Conservation (phyloP, 208 protist species). For the Endotrypanum monterogeii region DNA sequence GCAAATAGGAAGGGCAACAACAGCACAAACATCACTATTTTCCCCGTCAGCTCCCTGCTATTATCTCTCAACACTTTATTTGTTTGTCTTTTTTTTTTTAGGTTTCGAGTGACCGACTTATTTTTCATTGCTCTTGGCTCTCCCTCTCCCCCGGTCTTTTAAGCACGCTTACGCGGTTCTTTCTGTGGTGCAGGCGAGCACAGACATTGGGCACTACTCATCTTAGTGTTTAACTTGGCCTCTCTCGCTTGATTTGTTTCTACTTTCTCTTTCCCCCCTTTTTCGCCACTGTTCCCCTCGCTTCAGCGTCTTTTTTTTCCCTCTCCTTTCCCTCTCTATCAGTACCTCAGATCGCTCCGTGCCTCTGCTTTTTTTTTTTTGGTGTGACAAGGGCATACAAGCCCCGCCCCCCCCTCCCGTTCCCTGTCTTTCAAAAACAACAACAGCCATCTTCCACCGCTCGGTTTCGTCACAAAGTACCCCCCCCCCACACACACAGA, state of each 20-base stretch:
- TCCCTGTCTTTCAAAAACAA: no score
- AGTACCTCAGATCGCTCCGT: background rate
- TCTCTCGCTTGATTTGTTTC: constrained; percentile 9
- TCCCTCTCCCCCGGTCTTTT: background rate
- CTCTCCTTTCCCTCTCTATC: background rate
- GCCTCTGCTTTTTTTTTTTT: no score
- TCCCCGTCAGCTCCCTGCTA: background rate
- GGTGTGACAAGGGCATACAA: no score
- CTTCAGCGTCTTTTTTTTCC: background rate
- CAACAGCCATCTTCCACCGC: no score
- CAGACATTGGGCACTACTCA: background rate
- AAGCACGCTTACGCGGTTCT: background rate
- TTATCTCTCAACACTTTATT: background rate
- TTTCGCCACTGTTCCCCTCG: background rate
- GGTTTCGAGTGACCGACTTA: background rate
- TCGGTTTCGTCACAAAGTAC: no score
- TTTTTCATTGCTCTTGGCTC: background rate
- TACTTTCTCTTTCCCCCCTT: background rate
- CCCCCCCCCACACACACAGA: no score
- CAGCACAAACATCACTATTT: background rate
- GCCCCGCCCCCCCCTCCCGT: no score
- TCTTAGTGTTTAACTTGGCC: background rate
- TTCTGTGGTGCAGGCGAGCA: background rate
- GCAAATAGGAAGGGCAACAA: background rate
- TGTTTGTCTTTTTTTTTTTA: background rate